Evolutionary conservation across 2,329 filamentous ascomycete species (phyloP).

Genomic region (Epichloe glyceriae): DNA sequence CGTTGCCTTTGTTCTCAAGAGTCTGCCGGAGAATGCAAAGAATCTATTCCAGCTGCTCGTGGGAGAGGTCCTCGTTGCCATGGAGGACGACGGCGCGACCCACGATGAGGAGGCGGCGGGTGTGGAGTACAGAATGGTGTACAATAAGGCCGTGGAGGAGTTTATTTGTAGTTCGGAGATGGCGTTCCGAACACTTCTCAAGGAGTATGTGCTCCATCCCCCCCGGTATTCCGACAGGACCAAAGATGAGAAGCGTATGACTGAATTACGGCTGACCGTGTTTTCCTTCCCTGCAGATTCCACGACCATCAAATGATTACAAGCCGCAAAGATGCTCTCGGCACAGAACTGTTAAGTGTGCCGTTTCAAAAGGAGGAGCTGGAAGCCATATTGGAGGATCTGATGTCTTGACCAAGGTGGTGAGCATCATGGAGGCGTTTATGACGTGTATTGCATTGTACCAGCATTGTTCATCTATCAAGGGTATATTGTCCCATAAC

Average conservation of each 20-base stretch:
- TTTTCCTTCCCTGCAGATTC: conserved; percentile 40
- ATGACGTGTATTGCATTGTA: background rate
- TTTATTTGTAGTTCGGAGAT: conserved; percentile 97
- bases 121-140: conserved; percentile 81
- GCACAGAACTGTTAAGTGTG: conserved; percentile 73
- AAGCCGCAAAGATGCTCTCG: conserved; percentile 70
- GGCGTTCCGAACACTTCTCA: conserved; percentile 83
- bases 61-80: conserved; percentile 64
- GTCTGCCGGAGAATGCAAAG: conserved; percentile 82
- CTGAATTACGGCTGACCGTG: conserved; percentile 10
- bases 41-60: conserved; percentile 77
- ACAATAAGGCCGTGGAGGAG: conserved; percentile 90
- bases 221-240: no score
- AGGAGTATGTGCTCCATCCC: conserved; percentile 50
- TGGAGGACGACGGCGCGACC: conserved; percentile 43
- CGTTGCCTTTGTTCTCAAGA: conserved; percentile 79
- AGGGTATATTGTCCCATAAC: no score
- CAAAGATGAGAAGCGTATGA: no score
- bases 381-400: conserved; percentile 75
- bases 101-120: conserved; percentile 40
- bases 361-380: conserved; percentile 82
- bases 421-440: no score
- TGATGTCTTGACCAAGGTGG: conserved; percentile 16
- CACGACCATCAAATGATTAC: conserved; percentile 97
- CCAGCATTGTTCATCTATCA: no score